These are phyloP conservation scores for Boeremia exigua DNA, from an alignment of 2,329 filamentous ascomycete species.

Conservation along the genomic window DNA sequence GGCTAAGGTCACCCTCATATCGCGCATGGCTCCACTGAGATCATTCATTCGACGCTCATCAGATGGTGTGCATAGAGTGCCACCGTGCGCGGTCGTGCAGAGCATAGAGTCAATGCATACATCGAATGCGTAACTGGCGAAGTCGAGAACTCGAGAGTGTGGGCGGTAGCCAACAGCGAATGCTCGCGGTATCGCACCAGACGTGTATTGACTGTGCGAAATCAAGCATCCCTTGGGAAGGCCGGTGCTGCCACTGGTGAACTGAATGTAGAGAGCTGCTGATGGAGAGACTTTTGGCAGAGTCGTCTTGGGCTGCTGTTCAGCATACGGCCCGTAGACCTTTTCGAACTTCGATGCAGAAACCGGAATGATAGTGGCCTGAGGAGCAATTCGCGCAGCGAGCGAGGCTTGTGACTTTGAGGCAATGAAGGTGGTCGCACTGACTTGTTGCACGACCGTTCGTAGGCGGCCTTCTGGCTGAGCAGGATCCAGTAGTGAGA, in stretches of 20 bases:
- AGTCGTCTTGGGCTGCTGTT: conserved; percentile 35
- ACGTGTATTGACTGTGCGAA: conserved; percentile 44
- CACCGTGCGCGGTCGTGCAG: conserved; percentile 42
- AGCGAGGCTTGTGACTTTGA: conserved; percentile 39
- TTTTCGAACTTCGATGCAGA: conserved; percentile 41
- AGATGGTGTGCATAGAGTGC: conserved; percentile 46
- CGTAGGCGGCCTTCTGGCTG: conserved; percentile 44
- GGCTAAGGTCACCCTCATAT: conserved; percentile 43
- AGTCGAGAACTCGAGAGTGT: conserved; percentile 45
- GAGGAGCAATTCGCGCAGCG: conserved; percentile 36
- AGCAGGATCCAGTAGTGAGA: conserved; percentile 45
- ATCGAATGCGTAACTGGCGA: conserved; percentile 49
- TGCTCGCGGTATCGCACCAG: conserved; percentile 44
- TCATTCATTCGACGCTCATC: conserved; percentile 58
- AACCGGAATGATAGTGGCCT: conserved; percentile 42
- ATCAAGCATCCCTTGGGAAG: conserved; percentile 45
- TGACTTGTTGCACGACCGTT: conserved; percentile 40
- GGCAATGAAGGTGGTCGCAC: conserved; percentile 35
- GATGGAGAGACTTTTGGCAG: conserved; percentile 36
- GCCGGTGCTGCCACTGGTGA: conserved; percentile 47
- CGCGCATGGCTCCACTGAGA: conserved; percentile 50
- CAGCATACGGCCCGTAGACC: conserved; percentile 34
- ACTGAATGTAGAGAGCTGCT: conserved; percentile 43
- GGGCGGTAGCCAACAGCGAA: conserved; percentile 41
- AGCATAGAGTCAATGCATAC: conserved; percentile 47